A percentile compares a stretch with the other conserved stretches of the same genome.
Conservation (phyloP, 169 alveolate species). For the Plasmodium vivax region DNA sequence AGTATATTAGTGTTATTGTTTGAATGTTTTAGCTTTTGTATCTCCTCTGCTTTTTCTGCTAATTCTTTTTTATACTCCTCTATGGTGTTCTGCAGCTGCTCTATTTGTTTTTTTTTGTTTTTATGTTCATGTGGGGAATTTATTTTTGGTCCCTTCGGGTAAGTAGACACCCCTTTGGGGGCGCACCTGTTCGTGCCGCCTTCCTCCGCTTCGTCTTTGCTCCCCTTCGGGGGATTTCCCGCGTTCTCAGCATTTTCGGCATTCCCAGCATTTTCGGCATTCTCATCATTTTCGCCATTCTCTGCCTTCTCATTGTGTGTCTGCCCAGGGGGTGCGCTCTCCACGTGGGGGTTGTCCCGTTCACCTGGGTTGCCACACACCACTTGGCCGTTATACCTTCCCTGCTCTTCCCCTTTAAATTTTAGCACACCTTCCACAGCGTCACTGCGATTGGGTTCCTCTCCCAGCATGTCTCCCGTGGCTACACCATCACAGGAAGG, state of each 20-base stretch:
- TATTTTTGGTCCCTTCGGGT: neutral
- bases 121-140: neutral
- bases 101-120: neutral
- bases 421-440: neutral
- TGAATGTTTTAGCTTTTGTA: conserved; percentile 42
- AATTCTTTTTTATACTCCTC: conserved; percentile 32
- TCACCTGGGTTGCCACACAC: neutral
- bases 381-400: neutral
- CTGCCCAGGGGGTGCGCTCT: neutral
- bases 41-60: conserved; percentile 8
- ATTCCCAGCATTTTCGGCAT: neutral
- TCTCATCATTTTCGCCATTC: neutral
- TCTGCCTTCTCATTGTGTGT: neutral
- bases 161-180: neutral
- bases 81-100: conserved; percentile 14
- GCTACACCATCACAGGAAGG: neutral
- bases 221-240: neutral
- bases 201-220: neutral
- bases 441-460: neutral
- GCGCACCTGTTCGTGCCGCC: neutral
- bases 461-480: neutral
- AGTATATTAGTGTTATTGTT: conserved; percentile 30
- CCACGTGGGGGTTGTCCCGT: neutral
- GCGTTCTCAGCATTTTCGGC: neutral
- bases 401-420: neutral